Base-by-base conservation (phyloP, 805 yeast species). In the Hanseniaspora taiwanica region DNA sequence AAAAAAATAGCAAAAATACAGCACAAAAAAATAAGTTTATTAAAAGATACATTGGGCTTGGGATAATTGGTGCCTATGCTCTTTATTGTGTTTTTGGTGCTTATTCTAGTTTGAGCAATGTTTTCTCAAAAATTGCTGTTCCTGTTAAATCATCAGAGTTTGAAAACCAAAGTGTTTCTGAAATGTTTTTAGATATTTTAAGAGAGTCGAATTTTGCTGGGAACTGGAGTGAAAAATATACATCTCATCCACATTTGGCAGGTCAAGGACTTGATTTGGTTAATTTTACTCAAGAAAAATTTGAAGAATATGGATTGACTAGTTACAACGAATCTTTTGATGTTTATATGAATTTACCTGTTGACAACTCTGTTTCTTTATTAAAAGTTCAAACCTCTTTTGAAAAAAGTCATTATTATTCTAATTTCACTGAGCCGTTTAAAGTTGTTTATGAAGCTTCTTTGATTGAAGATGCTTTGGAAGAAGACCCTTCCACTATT, bases 281-380 rank as follows among this genome's bases (percentile, higher is more conserved):
- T 18, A 62, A 77, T 40, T 81, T 76, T 71, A 78, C 87, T 2
- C 62, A 63, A 21, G 62, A 59, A 13, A 72, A 74, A 56, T 74
- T 76, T 48, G 66, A 62, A 38, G 78, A 74, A 46, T 79, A 64
- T 49, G 89, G 89, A 1, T 58, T 78, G 42, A 57, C 63, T 25
- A 55, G 76, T 6, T 59, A 57, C 21, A 61, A 77, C 39, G 83
- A 74, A 46, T 58, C 71, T 6, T 79, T 73, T 49, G 73, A 78
- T 40, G 69, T 76, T n/a, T 77, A 68, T 47, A 59, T 80, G 43
- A 76, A 78, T 50, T 72, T 73, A 48, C 91, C 89, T 2, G 55
- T 66, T 1, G 73, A 69, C 35, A 73, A 72, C 52, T 55, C 71
- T 2, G 63, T 81, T 42, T 59, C 59, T 13, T 54, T 81, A 21